Evolutionary conservation across 73 alveolate genomes (phyloP).

Genomic region (Paramecium caudatum): DNA sequence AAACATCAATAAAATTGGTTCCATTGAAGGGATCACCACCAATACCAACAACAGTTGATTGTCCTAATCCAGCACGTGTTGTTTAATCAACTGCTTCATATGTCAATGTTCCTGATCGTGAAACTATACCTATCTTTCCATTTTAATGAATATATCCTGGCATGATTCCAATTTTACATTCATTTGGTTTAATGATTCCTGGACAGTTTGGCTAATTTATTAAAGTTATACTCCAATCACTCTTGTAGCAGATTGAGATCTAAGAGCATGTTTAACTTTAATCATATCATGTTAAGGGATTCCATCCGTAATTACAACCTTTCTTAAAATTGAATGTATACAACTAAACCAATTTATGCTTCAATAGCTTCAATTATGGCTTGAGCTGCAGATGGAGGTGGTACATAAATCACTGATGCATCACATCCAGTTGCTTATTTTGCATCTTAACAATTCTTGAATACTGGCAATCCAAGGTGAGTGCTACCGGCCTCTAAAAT

Average conservation of each 20-base stretch:
- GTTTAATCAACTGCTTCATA: constrained; percentile 98
- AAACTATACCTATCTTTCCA: constrained; percentile 91
- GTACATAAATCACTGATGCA: constrained; percentile 97
- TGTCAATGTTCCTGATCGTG: constrained; percentile 97
- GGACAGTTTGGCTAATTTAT: constrained; percentile 91
- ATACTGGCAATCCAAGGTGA: constrained; percentile 92
- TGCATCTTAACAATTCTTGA: constrained; percentile 88
- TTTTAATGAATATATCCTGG: constrained; percentile 96
- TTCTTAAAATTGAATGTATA: background rate
- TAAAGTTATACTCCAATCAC: constrained; percentile 85
- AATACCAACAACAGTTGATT: constrained; percentile 91
- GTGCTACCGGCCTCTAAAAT: constrained; percentile 73
- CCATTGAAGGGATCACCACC: constrained; percentile 99
- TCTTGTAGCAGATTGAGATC: constrained; percentile 90
- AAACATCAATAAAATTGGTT: constrained; percentile 96
- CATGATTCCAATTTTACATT: constrained; percentile 99
- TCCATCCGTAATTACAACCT: constrained; percentile 96
- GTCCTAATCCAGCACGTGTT: constrained; percentile 94
- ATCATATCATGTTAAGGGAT: constrained; percentile 96
- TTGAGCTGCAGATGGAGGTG: constrained; percentile 97
- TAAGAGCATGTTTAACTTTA: constrained; percentile 93
- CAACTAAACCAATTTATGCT: constrained; percentile 94
- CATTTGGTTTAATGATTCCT: constrained; percentile 98
- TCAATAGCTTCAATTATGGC: constrained; percentile 95
- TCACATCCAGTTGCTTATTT: constrained; percentile 91